Base-by-base conservation (phyloP, 306 rosid species). In the Glycyrrhiza uralensis region DNA sequence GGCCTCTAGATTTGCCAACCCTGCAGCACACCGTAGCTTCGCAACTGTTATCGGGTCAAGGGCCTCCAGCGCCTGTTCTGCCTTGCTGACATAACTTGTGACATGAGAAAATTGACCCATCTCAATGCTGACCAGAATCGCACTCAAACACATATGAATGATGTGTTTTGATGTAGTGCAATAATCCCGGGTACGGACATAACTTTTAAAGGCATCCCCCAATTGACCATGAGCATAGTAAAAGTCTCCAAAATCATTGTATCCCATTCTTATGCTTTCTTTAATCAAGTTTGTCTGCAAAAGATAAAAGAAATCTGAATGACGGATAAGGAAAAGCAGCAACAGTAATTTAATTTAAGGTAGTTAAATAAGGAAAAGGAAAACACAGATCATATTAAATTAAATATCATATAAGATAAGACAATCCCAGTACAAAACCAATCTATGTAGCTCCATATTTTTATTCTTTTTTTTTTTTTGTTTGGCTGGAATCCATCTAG, bases 261-360 rank as follows among this genome's bases (percentile, higher is more conserved):
- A 95, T 44, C 99, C 99, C 99, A 95, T 95, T 83, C 99, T 80
- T 77, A 95, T 92, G 83, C 97, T 95, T 89, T 95, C 99, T 79
- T 92, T 95, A 63, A 95, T 95, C 84, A 95, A 87, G 84, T 95
- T 95, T 54, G 99, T 95, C 99, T 95, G 92, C 79, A 72, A 8
- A 82, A 60, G 39, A 9, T 50, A 50, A 85, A 65, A 18, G 42
- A 5, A 61, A 78, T 62, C 15, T 62, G 69, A 51, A 76, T 19
- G 36, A 69, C 70, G 59, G 24, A 69, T 22, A 32, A 42, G 41
- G 24, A 57, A 45, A 71, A 13, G 22, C 46, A 50, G 57, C 26
- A 38, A 32, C 18, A 9, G 36, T 10, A 46, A 46, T 67, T 66
- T 11, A 79, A 62, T 8, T n/a, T 38, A 29, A 46, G 56, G 32